Percentiles rank a stretch among this genome's conserved stretches.
phyloP scores from a whole-genome alignment of 2,329 filamentous ascomycete genomes.

The Scorias spongiosa region DNA sequence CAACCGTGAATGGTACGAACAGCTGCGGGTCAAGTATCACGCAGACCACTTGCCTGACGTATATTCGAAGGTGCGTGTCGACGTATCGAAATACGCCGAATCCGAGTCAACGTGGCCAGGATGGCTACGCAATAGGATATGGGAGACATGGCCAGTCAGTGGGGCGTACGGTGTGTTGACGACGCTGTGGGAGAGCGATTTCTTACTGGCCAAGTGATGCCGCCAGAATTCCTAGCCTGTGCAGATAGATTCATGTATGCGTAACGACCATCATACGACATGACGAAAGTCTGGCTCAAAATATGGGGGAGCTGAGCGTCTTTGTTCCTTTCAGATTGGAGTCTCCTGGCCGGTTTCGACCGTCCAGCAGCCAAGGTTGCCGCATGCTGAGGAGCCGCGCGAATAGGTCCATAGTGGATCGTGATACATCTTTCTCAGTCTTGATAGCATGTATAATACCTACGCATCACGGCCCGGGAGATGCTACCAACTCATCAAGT shows the following conservation, averaged over 20 bases:
- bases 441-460: no score
- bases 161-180: conserved; percentile 26
- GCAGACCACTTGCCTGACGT: conserved; percentile 47
- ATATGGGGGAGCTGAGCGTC: background rate
- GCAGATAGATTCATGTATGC: background rate
- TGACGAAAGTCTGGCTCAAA: no score
- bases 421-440: no score
- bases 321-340: background rate
- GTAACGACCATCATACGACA: no score
- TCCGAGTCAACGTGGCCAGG: conserved; percentile 31
- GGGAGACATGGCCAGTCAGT: conserved; percentile 23
- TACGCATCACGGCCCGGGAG: no score
- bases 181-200: conserved; percentile 12
- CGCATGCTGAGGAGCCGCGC: no score
- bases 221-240: background rate
- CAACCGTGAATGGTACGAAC: conserved; percentile 43
- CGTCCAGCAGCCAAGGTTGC: no score
- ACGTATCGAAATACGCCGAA: conserved; percentile 55
- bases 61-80: conserved; percentile 50
- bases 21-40: conserved; percentile 41
- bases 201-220: conserved; percentile 5
- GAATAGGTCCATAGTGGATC: no score
- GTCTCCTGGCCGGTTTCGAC: background rate
- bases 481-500: no score
- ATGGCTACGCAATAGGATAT: conserved; percentile 16